Evolutionary conservation across 2,329 filamentous ascomycete genomes (phyloP), one percentile per base, ranked within the genome.

Genomic region (Colletotrichum sojae): DNA sequence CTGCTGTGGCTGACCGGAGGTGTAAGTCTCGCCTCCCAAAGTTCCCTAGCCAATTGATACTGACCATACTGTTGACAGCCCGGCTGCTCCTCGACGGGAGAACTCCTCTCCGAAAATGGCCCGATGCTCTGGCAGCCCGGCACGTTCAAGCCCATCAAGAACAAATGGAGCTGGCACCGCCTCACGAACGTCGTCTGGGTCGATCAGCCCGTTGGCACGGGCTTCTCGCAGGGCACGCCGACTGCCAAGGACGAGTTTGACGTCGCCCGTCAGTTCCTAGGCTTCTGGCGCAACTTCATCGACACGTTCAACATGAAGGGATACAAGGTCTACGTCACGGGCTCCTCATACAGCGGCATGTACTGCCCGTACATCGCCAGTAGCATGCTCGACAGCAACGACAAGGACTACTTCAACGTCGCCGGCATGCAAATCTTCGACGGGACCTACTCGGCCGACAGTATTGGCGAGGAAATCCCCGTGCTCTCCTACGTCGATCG

Each of bases 231-330:
- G 40, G 92, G 92, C 15, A 87, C 80, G 0, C 83, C 89, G 4
- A 92, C 86, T 0, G 91, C 91, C 10, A 89, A 83, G 4, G 88
- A 86, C 73, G 90, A 94, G 72, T 86, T 89, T 36, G 91, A 94
- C 72, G 84, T 92, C 1, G 91, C 91, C 0, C 79, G 82, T n/a
- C 88, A 95, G 73, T 94, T 95, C 77, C 83, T 92, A 16, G 91
- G 91, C 57, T 96, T 94, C 81, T 94, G 90, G 85, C 90, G 91
- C 81, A 94, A 94, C 80, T 94, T 94, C 73, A 81, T 94, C 67
- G 84, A 92, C 40, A 90, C 89, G 0, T 94, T 94, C 73, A 83
- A 80, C n/a, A 83, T 94, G 74, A 85, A 92, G 20, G 86, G 86
- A 13, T 89, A 87, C 73, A 92, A 92, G 71, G 86, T 94, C 10